Conservation (phyloP, 2,329 filamentous ascomycete genomes). For the Hymenotorrendiella dingleyae region DNA sequence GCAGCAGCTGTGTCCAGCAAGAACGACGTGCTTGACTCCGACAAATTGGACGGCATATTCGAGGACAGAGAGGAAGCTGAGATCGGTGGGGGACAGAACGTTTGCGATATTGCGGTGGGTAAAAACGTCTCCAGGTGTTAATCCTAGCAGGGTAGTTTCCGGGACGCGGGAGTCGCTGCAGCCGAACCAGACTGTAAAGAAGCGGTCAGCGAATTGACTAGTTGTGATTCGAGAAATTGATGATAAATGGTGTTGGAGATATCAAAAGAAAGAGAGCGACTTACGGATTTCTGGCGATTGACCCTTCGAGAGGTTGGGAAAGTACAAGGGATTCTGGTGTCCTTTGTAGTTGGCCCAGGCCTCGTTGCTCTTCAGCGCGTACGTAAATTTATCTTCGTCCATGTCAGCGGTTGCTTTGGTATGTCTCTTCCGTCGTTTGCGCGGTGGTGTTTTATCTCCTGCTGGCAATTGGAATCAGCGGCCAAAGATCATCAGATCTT, state of each 20-base stretch:
- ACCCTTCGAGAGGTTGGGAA: conserved; percentile 59
- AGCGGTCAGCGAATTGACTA: too few species aligned
- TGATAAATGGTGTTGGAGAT: too few species aligned
- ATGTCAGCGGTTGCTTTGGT: background rate
- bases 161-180: conserved; percentile 83
- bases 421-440: too few species aligned
- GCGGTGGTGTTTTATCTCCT: too few species aligned
- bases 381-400: conserved; percentile 39
- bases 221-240: too few species aligned
- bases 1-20: conserved; percentile 64
- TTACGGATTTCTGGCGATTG: conserved; percentile 59
- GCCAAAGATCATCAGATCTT: too few species aligned
- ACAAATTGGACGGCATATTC: conserved; percentile 72
- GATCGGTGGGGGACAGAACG: conserved; percentile 67
- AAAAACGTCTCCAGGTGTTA: conserved; percentile 79
- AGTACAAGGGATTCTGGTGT: conserved; percentile 64
- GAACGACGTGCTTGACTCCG: conserved; percentile 63
- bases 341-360: conserved; percentile 62
- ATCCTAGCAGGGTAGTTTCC: conserved; percentile 73
- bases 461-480: too few species aligned
- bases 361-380: conserved; percentile 62
- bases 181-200: conserved; percentile 67
- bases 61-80: conserved; percentile 69
- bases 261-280: conserved; percentile 22
- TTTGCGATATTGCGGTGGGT: conserved; percentile 90